Base-by-base conservation (phyloP, 1,284 basidiomycete genomes). In the Ustanciosporium gigantosporum region DNA sequence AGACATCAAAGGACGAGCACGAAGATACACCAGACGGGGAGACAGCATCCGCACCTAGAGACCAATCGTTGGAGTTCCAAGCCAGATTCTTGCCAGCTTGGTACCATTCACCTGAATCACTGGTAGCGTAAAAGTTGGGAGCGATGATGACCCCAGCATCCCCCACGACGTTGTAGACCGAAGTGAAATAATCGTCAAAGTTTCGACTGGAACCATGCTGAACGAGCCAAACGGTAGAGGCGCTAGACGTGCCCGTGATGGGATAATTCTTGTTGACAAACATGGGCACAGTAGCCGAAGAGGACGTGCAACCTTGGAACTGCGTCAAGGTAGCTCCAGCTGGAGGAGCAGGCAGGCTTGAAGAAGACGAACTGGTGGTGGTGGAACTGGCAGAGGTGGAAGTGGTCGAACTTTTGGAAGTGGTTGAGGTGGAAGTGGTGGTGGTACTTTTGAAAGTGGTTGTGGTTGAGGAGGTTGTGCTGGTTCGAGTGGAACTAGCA, bases 1-100 rank as follows among this genome's bases (percentile, higher is more conserved):
- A 53, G 5, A 66, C 48, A 27, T 70, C 68, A 14, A 53, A 52
- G 5, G 66, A 58, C n/a, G 60, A 66, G 53, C 62, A 61, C 20
- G 22, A 25, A 1, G 9, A 7, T 13, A 41, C 41, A 20, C 40
- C 50, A 5, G 25, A 19, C 8, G 57, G 57, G 8, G 50, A 41
- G 13, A 60, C 41, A 13, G 57, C 49, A 40, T 60, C 57, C 11
- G 41, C 49, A 21, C 57, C 57, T n/a, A 42, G 29, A 23, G 14
- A 19, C 49, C 49, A 60, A 13, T 53, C 50, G 29, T 60, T 60
- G 17, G 11, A 29, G 36, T 42, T 39, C 60, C 48, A 55, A 3
- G 53, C 55, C 13, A 53, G 41, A 19, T 47, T 59, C 27, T 25
- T 31, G 9, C 4, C 31, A 19, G 49, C 46, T 24, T 60, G 38